A percentile compares a stretch with the other conserved stretches of the same genome.
Evolutionary conservation across 768 basidiomycete species (phyloP).

Genomic region (Russula sp.): DNA sequence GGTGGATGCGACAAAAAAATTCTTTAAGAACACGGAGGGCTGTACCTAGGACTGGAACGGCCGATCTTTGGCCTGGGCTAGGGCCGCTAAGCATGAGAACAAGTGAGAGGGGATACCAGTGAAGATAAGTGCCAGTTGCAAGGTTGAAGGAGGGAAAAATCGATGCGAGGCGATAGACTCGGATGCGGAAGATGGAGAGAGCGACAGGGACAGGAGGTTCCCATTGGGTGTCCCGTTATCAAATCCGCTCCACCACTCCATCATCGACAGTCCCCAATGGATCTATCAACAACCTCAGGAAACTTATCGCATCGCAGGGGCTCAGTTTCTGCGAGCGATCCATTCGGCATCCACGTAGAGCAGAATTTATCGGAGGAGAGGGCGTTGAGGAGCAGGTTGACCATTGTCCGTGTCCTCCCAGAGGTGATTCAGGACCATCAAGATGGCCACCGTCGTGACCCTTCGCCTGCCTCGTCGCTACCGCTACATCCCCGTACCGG

Average conservation of each 20-base stretch:
- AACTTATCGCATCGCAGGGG: constrained; percentile 18
- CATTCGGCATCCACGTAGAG: constrained; percentile 24
- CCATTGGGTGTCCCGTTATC: background rate
- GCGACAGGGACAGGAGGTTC: background rate
- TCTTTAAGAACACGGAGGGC: constrained; percentile 8
- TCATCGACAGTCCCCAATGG: constrained; percentile 11
- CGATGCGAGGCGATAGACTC: background rate
- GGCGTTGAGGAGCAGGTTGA: constrained; percentile 25
- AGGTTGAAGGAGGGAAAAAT: background rate
- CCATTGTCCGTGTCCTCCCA: constrained; percentile 26
- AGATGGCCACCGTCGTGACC: constrained; percentile 5
- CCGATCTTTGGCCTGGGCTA: constrained; percentile 9
- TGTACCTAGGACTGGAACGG: constrained; percentile 10
- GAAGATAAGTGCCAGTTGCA: background rate
- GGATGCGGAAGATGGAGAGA: background rate
- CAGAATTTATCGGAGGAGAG: constrained; percentile 26
- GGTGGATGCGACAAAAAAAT: background rate
- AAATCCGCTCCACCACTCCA: constrained; percentile 2
- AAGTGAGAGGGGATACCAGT: background rate
- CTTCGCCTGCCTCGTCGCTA: background rate
- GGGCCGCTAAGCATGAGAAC: constrained; percentile 2
- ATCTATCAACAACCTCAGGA: constrained; percentile 3
- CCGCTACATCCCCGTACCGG: constrained; percentile 5
- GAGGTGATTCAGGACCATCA: constrained; percentile 14
- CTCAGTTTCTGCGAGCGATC: constrained; percentile 27